These are phyloP conservation scores for Pilobolus umbonatus DNA, from an alignment of 192 early-diverging fungal genomes.

Conservation along the genomic window DNA sequence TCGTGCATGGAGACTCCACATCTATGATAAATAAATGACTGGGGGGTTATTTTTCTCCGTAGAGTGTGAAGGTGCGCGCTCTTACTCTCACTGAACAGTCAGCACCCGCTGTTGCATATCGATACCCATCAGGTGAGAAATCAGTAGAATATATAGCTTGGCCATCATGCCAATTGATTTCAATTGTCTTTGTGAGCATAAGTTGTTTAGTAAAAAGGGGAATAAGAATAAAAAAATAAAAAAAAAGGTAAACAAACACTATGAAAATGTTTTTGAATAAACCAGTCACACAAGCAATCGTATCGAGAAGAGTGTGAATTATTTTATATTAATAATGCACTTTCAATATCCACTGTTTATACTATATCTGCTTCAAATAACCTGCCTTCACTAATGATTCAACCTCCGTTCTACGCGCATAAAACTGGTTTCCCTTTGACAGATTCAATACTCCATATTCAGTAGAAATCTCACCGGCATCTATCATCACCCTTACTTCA, in stretches of 20 bases:
- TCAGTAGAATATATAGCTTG: constrained; percentile 87
- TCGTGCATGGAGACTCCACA: constrained; percentile 46
- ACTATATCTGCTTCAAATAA: constrained; percentile 68
- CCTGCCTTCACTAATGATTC: constrained; percentile 85
- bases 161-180: constrained; percentile 95
- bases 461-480: constrained; percentile 87
- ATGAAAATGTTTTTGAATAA: too few relatives aligned
- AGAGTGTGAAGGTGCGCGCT: too few relatives aligned
- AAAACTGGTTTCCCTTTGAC: constrained; percentile 78
- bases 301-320: too few relatives aligned
- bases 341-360: not conserved
- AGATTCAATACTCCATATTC: constrained; percentile 80
- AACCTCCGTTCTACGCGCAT: constrained; percentile 80
- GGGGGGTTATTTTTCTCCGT: too few relatives aligned
- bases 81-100: constrained; percentile 83
- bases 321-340: too few relatives aligned
- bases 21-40: constrained; percentile 31
- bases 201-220: not conserved
- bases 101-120: constrained; percentile 87
- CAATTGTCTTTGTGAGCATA: constrained; percentile 46
- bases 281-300: too few relatives aligned
- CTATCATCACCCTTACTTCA: constrained; percentile 82
- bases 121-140: constrained; percentile 64
- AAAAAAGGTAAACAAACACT: too few relatives aligned
- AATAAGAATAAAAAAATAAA: not conserved